Base-by-base conservation (phyloP, 2,329 filamentous ascomycete genomes). In the Trichophyton rubrum region DNA sequence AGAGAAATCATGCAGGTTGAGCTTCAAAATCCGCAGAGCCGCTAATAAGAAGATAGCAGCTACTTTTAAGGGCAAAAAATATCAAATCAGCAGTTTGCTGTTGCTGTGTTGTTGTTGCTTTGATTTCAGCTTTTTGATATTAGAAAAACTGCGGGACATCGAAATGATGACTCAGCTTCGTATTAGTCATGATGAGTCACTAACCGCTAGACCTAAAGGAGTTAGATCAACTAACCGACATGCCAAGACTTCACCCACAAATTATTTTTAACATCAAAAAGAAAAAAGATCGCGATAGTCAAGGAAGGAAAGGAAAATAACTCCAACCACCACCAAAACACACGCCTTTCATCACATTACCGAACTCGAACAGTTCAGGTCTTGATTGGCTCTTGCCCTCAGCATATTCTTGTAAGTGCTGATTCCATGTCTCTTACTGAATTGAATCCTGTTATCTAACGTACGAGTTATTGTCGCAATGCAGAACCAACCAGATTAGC, bases 301-400 rank as follows among this genome's bases (percentile, higher is more conserved):
- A 15, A 17, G 17, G 53, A 56, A 27, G 17, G 20, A 30, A 56
- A 33, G 20, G 22, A 17, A 3, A 15, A 56, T 35, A 53, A 7
- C 11, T 30, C 15, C 11, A n/a, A 43, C 58, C 11, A 55, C 40
- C 49, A 40, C 15, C 35, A 24, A 56, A 13, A 41, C 30, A 67
- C 67, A 66, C 59, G 69, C 72, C 80, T 82, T 81, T 87, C 85
- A 87, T 89, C 86, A 89, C 86, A 81, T 89, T 88, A 85, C 86
- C 85, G 86, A 80, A 84, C 85, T 82, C 73, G 22, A 69, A 75
- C 75, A 80, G 84, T 87, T 87, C 86, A 87, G 88, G 87, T 90
- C 87, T 82, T 89, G 87, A 89, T 83, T 85, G 84, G 77, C 73
- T 70, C 69, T 33, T 15, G 58, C 58, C 58, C 43, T 55, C 55